Percentiles rank a stretch among this genome's conserved stretches.
phyloP scores from a whole-genome alignment of 192 early-diverging fungal genomes.

The Linnemannia zychae region DNA sequence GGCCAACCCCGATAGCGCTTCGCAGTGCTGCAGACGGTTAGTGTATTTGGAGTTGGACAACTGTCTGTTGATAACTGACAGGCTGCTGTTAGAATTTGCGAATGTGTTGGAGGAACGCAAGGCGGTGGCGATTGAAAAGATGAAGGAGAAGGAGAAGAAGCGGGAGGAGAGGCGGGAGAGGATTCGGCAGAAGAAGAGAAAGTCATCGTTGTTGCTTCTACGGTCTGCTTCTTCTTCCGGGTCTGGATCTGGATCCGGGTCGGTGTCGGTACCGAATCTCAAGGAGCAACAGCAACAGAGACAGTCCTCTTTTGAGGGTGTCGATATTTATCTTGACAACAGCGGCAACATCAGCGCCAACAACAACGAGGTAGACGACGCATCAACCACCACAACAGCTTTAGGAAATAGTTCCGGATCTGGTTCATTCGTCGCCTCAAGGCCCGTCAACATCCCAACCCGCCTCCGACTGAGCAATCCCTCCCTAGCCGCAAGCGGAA shows the following conservation, averaged over 20 bases:
- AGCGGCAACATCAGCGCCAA: not conserved
- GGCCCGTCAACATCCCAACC: conserved; percentile 42
- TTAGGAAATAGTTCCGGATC: not conserved
- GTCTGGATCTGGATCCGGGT: not conserved
- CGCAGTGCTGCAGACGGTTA: conserved; percentile 40
- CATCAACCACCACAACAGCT: not conserved
- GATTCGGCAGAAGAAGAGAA: conserved; percentile 26
- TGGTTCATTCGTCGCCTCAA: conserved; percentile 15
- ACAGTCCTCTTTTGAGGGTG: not conserved
- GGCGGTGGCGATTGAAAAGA: conserved; percentile 15
- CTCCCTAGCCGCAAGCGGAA: conserved; percentile 3
- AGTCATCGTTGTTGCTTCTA: not conserved
- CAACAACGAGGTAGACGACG: not conserved
- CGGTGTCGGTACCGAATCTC: not conserved
- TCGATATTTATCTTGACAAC: not conserved
- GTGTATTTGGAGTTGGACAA: conserved; percentile 62
- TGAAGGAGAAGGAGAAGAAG: conserved; percentile 33
- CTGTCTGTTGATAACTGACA: conserved; percentile 61
- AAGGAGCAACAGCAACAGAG: not conserved
- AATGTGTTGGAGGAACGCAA: conserved; percentile 52
- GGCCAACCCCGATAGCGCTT: not conserved
- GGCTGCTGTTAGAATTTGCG: conserved; percentile 60
- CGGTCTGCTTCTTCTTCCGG: not conserved
- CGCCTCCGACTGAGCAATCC: conserved; percentile 23
- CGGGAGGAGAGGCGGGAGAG: conserved; percentile 36